phyloP scores from a whole-genome alignment of 257 asterid species.

The Petunia axillaris region DNA sequence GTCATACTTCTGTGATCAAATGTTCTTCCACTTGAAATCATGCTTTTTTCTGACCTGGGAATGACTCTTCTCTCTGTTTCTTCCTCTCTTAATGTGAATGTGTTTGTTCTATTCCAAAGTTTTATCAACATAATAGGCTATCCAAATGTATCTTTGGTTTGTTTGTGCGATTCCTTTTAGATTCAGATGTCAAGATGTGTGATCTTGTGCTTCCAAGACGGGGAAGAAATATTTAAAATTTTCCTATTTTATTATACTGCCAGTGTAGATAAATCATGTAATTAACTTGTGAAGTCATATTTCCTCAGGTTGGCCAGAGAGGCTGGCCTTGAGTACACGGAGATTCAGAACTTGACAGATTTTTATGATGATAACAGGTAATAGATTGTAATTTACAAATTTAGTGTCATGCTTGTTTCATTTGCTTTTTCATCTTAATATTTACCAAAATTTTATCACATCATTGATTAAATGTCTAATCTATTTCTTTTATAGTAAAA shows the following conservation, averaged over 20 bases:
- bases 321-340: slow-evolving; percentile 87
- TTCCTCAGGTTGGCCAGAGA: slow-evolving; percentile 93
- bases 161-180: neutral
- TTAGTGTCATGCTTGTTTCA: slow-evolving; percentile 22
- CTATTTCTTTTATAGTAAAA: neutral
- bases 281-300: slow-evolving; percentile 30
- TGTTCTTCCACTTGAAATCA: slow-evolving; percentile 12
- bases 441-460: neutral
- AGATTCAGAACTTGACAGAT: slow-evolving; percentile 91
- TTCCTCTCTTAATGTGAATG: neutral
- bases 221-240: neutral
- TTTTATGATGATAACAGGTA: slow-evolving; percentile 94
- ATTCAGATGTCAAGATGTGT: neutral
- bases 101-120: neutral
- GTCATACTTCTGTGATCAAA: neutral
- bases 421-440: neutral
- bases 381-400: slow-evolving; percentile 30
- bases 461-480: neutral
- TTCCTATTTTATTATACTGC: neutral
- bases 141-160: neutral
- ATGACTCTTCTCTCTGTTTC: neutral
- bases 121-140: neutral
- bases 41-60: neutral
- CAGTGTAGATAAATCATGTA: slow-evolving; percentile 6
- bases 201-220: slow-evolving; percentile 1